Percentiles rank a stretch among this genome's conserved stretches.
Evolutionary conservation across 2,329 filamentous ascomycete genomes (phyloP).

Genomic region (Westerdykella aurantiaca): DNA sequence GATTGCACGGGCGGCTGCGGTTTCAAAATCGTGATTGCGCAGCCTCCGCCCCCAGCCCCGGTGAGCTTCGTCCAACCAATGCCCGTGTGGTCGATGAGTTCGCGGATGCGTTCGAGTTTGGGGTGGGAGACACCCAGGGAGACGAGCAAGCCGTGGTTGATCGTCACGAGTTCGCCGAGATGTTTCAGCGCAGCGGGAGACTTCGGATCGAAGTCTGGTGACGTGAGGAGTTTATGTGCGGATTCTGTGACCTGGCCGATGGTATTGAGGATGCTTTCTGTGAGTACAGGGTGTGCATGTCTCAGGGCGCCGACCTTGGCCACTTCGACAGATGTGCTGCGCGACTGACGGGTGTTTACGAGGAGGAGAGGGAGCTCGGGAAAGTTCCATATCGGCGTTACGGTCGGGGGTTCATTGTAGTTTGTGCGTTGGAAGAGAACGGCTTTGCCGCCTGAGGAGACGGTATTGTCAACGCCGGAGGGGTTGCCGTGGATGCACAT

Average conservation of each 20-base stretch:
- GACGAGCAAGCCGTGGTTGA: conserved; percentile 91
- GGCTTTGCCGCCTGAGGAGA: conserved; percentile 87
- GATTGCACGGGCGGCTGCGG: conserved; percentile 44
- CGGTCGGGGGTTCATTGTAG: conserved; percentile 68
- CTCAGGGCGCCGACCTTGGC: conserved; percentile 74
- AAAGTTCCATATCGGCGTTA: conserved; percentile 76
- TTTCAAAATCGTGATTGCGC: conserved; percentile 84
- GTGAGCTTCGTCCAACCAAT: conserved; percentile 98
- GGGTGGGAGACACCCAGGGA: conserved; percentile 92
- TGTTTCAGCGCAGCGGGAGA: conserved; percentile 60
- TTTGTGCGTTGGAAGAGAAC: conserved; percentile 82
- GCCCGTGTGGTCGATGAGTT: conserved; percentile 73
- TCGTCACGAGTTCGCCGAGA: conserved; percentile 80
- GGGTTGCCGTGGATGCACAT: conserved; percentile 97
- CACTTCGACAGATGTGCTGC: conserved; percentile 80
- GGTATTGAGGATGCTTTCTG: conserved; percentile 73
- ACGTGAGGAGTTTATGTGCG: conserved; percentile 50
- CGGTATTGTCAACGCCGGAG: conserved; percentile 94
- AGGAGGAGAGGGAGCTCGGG: conserved; percentile 86
- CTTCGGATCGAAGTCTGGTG: conserved; percentile 62
- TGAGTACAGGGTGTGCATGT: conserved; percentile 66
- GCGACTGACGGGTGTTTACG: conserved; percentile 81
- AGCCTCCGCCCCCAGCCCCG: conserved; percentile 90
- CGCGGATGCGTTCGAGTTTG: conserved; percentile 81
- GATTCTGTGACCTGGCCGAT: conserved; percentile 69